Conservation (phyloP, 768 basidiomycete genomes). For the Collybiopsis luxurians region DNA sequence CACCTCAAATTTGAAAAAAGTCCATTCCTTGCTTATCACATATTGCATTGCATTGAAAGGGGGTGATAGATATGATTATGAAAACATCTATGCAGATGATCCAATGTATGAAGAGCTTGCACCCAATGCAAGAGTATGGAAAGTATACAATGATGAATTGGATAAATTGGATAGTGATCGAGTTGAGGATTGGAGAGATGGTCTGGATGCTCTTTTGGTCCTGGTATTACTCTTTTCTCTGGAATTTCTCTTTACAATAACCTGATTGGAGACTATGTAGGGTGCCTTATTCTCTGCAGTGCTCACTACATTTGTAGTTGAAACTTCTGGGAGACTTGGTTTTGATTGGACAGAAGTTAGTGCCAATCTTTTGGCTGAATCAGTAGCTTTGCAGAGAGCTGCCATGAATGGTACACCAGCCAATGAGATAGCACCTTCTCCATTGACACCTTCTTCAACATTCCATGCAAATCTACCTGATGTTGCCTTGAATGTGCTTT, state of each 20-base stretch:
- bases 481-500: slow-evolving; percentile 16
- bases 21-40: too few species aligned
- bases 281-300: slow-evolving; percentile 23
- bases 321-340: slow-evolving; percentile 14
- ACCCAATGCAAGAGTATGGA: not conserved
- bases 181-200: too few species aligned
- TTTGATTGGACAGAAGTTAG: not conserved
- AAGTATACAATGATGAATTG: not conserved
- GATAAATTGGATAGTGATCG: too few species aligned
- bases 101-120: not conserved
- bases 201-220: too few species aligned
- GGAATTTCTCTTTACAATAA: too few species aligned
- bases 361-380: not conserved
- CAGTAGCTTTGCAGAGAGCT: too few species aligned
- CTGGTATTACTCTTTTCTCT: too few species aligned
- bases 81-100: not conserved
- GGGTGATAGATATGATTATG: not conserved
- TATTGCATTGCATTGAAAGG: not conserved
- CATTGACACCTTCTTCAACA: slow-evolving; percentile 10
- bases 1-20: too few species aligned
- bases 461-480: not conserved
- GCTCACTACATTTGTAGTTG: slow-evolving; percentile 17
- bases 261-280: slow-evolving; percentile 4
- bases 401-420: too few species aligned
- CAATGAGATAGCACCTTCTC: slow-evolving; percentile 5